Conservation (phyloP, 495 filamentous ascomycete genomes). For the Penicillium psychrofluorescens region DNA sequence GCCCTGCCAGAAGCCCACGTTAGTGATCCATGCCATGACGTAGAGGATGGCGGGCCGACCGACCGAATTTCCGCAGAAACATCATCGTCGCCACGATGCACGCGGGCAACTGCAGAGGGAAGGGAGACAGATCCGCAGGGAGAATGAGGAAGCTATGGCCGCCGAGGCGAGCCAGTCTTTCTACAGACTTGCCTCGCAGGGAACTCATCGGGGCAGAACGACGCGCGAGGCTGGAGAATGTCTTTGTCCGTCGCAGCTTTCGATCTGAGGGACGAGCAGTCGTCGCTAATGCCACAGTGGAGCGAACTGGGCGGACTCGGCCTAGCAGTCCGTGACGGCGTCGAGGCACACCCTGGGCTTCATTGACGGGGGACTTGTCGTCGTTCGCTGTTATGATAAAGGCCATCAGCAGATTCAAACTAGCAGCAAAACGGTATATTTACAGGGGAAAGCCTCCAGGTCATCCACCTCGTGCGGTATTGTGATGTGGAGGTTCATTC, state of each 20-base stretch:
- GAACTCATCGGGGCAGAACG: constrained; percentile 41
- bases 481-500: constrained; percentile 13
- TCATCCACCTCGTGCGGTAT: not conserved
- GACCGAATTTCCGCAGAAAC: constrained; percentile 62
- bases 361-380: not conserved
- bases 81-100: constrained; percentile 66
- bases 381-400: not conserved
- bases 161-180: constrained; percentile 62
- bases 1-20: constrained; percentile 11
- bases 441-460: constrained; percentile 2
- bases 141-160: constrained; percentile 62
- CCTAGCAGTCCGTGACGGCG: constrained; percentile 15
- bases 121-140: constrained; percentile 58
- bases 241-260: constrained; percentile 43
- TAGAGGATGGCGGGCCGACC: constrained; percentile 11
- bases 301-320: constrained; percentile 28
- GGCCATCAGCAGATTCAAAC: not conserved
- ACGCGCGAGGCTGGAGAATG: constrained; percentile 22
- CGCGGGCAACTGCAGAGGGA: constrained; percentile 58
- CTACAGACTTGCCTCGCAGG: constrained; percentile 54
- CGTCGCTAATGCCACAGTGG: constrained; percentile 22
- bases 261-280: constrained; percentile 36
- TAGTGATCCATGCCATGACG: constrained; percentile 5
- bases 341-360: not conserved
- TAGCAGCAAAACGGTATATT: not conserved